Conservation (phyloP, 1,284 basidiomycete species). For the Porogramme epimiltina region DNA sequence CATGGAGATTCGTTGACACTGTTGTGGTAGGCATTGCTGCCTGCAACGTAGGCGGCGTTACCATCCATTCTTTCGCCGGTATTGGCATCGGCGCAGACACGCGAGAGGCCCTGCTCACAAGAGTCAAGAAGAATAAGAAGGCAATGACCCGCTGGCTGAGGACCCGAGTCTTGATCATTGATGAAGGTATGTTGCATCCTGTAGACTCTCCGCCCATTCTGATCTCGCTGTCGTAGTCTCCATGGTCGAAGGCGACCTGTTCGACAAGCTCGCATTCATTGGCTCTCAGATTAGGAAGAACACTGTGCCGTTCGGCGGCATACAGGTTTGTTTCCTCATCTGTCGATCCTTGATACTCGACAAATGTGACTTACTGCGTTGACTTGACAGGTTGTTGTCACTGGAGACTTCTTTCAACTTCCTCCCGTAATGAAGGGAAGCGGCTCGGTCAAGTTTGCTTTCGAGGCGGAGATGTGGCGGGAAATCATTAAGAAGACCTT, state of each 20-base stretch:
- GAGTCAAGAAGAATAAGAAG: conserved; percentile 68
- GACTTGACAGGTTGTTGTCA: conserved; percentile 68
- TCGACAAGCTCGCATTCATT: conserved; percentile 84
- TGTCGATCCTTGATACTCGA: neutral
- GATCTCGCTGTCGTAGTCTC: conserved; percentile 58
- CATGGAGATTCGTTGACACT: neutral
- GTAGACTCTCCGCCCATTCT: neutral
- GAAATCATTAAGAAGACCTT: conserved; percentile 56
- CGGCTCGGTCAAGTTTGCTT: conserved; percentile 67
- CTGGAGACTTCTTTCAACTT: conserved; percentile 93
- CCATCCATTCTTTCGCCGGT: conserved; percentile 89
- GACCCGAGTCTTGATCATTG: conserved; percentile 84
- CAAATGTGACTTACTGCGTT: neutral
- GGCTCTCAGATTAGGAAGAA: conserved; percentile 63
- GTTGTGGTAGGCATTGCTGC: conserved; percentile 74
- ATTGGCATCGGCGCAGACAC: conserved; percentile 79
- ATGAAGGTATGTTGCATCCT: conserved; percentile 66
- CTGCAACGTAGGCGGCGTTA: conserved; percentile 89
- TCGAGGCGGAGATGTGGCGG: conserved; percentile 82
- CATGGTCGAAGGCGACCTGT: conserved; percentile 88
- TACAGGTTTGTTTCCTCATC: conserved; percentile 59
- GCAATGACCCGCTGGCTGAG: conserved; percentile 73
- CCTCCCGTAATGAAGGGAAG: conserved; percentile 77
- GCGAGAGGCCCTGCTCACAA: conserved; percentile 56
- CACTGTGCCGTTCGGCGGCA: conserved; percentile 80